Conservation (phyloP, 345 rosid species). For the Citrus maxima region DNA sequence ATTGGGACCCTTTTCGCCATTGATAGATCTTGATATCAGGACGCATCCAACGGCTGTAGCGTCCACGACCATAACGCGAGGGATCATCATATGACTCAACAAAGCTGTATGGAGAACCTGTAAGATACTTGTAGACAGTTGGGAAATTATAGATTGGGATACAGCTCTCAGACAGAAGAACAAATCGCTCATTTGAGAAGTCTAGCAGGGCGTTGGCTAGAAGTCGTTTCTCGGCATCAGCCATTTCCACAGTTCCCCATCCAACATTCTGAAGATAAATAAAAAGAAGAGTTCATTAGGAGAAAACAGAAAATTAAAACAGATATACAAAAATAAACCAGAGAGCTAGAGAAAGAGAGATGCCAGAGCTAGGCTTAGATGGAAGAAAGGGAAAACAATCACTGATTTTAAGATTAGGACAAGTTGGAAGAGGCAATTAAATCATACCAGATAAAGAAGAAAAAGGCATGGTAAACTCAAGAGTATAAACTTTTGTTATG, state of each 20-base stretch:
- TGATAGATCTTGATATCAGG: conserved; percentile 74
- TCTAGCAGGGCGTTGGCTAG: conserved; percentile 86
- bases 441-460: neutral
- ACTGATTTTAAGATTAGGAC: neutral
- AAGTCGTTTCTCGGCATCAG: conserved; percentile 90
- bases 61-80: conserved; percentile 85
- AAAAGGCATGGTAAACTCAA: neutral
- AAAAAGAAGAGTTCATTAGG: neutral
- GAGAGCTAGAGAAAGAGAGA: neutral
- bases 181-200: conserved; percentile 80
- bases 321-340: neutral
- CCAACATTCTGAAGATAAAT: conserved; percentile 52
- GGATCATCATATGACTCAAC: conserved; percentile 91
- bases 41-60: conserved; percentile 82
- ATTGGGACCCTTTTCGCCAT: conserved; percentile 94
- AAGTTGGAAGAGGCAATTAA: neutral
- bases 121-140: conserved; percentile 72
- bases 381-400: neutral
- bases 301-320: neutral
- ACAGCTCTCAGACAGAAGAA: conserved; percentile 95
- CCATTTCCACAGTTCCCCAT: conserved; percentile 72
- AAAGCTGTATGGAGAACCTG: conserved; percentile 65
- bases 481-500: too few relatives aligned
- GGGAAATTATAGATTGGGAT: conserved; percentile 83
- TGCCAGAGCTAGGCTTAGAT: neutral